Conservation (phyloP, 768 basidiomycete genomes). For the Holtermanniella nyarrowii region DNA sequence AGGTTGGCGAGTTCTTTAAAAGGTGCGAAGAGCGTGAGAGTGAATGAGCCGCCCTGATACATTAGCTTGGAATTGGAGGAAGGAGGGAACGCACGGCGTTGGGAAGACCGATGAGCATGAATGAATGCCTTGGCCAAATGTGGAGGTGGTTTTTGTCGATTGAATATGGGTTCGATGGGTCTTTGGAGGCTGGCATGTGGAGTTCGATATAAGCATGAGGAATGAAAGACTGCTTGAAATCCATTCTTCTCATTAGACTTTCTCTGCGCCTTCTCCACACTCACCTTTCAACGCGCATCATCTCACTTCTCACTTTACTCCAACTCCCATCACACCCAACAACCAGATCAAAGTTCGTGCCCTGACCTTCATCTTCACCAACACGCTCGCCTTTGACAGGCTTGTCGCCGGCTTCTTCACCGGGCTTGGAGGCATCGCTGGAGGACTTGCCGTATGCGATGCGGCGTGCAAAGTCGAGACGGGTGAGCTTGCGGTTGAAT, state of each 20-base stretch:
- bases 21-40: conserved; percentile 89
- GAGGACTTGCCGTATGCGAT: conserved; percentile 14
- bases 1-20: conserved; percentile 58
- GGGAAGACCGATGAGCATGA: conserved; percentile 97
- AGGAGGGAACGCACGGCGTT: conserved; percentile 61
- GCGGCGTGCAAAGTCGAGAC: conserved; percentile 58
- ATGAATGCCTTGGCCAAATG: conserved; percentile 97
- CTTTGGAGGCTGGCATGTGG: conserved; percentile 64
- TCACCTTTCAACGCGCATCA: conserved; percentile 90
- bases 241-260: conserved; percentile 54
- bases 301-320: conserved; percentile 77
- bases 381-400: conserved; percentile 6
- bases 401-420: conserved; percentile 5
- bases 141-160: conserved; percentile 94
- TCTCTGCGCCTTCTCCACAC: conserved; percentile 25
- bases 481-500: conserved; percentile 71
- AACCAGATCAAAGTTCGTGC: conserved; percentile 38
- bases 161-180: conserved; percentile 49
- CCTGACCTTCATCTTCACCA: conserved; percentile 18
- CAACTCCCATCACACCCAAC: conserved; percentile 92
- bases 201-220: conserved; percentile 93
- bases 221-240: conserved; percentile 91
- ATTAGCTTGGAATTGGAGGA: background rate
- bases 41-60: conserved; percentile 84
- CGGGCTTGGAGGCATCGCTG: background rate